Evolutionary conservation across 176 grass and related monocot genomes (phyloP), one percentile per base, ranked within the genome.

Genomic region (Phyllostachys edulis): DNA sequence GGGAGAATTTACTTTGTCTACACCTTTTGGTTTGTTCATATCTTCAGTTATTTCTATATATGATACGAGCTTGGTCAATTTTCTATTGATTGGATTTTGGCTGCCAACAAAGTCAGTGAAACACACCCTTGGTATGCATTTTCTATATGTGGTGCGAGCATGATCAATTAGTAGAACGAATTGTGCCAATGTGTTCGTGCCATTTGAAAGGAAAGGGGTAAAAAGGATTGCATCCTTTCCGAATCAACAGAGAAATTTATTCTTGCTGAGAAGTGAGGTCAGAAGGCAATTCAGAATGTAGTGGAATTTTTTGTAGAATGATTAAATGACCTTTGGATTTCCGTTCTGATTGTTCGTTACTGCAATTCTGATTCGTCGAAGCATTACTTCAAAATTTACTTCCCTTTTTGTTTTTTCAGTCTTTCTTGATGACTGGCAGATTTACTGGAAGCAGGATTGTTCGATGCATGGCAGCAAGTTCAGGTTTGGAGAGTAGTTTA

Each of bases 401-500:
- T 66, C 45, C 21, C 66, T 21, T 69, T 59, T 74, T 61, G 56
- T 54, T 76, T 44, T 85, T 76, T 63, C 63, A 95, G 96, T 63
- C 88, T 65, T 84, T 71, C 9, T 16, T 87, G 69, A 32, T 75
- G 62, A 65, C 60, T 47, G 39, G 63, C 73, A 85, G 77, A 88
- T 77, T 62, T 82, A 69, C 10, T 77, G 71, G 87, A 88, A 88
- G 83, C 63, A 81, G 62, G 29, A 18, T 76, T 72, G 83, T 88
- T 71, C 74, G 68, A 68, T 82, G 79, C 61, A 63, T 75, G 46
- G 69, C 72, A 63, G 70, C 85, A 85, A 90, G 80, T 86, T 88
- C 91, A 93, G 91, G 92, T 98, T 5, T 75, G 55, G 12, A n/a
- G 65, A 63, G 10, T 66, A 55, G 66, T 76, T 60, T 64, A 41